phyloP scores from a whole-genome alignment of 345 rosid genomes.

The Citrus unshiu region DNA sequence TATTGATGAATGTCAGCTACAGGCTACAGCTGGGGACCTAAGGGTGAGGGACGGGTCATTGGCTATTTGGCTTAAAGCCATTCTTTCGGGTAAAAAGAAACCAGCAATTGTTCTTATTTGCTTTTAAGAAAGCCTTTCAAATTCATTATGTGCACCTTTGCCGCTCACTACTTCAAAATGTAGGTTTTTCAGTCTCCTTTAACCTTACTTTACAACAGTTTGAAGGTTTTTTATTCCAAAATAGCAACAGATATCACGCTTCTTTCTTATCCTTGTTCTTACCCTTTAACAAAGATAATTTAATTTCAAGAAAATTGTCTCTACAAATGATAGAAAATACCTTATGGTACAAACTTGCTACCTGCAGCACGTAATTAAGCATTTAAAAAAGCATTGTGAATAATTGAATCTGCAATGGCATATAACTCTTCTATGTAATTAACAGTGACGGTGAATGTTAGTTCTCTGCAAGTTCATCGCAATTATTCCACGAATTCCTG shows the following conservation, averaged over 20 bases:
- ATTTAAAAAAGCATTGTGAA: too few species aligned
- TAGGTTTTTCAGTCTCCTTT: not conserved
- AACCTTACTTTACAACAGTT: not conserved
- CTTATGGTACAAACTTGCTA: not conserved
- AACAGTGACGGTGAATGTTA: too few species aligned
- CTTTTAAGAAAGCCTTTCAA: not conserved
- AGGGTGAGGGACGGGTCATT: not conserved
- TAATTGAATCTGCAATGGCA: too few species aligned
- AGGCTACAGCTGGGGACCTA: not conserved
- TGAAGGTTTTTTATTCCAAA: not conserved
- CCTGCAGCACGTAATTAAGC: not conserved
- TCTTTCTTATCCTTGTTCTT: not conserved
- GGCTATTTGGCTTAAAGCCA: not conserved
- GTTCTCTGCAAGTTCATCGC: too few species aligned
- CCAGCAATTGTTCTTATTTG: not conserved
- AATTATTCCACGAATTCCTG: too few species aligned
- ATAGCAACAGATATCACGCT: not conserved
- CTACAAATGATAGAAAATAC: not conserved
- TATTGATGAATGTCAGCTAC: not conserved
- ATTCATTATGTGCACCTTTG: not conserved
- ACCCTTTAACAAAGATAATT: too few species aligned
- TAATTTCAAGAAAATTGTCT: too few species aligned
- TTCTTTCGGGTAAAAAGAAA: not conserved
- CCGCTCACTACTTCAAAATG: not conserved
- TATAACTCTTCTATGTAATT: too few species aligned